Conservation (phyloP, 495 filamentous ascomycete species). For the Xylaria acuta region DNA sequence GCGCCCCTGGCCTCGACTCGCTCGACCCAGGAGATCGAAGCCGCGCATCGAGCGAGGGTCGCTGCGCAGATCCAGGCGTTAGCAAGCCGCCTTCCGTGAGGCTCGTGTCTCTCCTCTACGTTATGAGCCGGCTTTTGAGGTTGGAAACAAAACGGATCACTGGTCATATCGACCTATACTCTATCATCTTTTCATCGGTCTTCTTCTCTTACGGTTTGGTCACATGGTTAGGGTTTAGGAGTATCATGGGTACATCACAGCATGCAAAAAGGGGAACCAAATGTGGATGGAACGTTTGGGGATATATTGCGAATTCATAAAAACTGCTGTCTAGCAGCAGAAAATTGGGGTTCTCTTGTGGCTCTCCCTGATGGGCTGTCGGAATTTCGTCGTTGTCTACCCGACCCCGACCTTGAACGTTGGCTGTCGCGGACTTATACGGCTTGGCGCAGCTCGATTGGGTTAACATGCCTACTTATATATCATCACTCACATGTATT, state of each 20-base stretch:
- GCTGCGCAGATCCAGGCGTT: not conserved
- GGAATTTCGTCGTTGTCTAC: not conserved
- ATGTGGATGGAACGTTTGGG: too few species aligned
- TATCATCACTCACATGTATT: too few species aligned
- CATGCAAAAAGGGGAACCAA: not conserved
- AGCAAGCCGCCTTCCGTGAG: not conserved
- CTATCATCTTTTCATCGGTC: not conserved
- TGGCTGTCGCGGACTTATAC: not conserved
- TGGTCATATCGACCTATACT: not conserved
- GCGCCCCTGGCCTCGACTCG: not conserved
- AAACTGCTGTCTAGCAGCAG: not conserved
- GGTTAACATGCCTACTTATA: not conserved
- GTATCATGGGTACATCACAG: not conserved
- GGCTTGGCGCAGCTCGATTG: not conserved
- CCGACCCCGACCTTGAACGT: not conserved
- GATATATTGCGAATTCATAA: too few species aligned
- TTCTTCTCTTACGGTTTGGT: not conserved
- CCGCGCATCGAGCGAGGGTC: not conserved
- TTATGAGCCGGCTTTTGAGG: not conserved
- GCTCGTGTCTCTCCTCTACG: not conserved
- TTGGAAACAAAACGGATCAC: not conserved
- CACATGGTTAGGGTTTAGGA: not conserved
- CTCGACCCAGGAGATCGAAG: not conserved
- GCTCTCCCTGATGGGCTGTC: not conserved
- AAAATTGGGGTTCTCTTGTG: not conserved